Percentiles rank a stretch among this genome's conserved stretches.
These are phyloP conservation scores for Aspergillus sparsus DNA, from an alignment of 495 filamentous ascomycete species.

Conservation along the genomic window DNA sequence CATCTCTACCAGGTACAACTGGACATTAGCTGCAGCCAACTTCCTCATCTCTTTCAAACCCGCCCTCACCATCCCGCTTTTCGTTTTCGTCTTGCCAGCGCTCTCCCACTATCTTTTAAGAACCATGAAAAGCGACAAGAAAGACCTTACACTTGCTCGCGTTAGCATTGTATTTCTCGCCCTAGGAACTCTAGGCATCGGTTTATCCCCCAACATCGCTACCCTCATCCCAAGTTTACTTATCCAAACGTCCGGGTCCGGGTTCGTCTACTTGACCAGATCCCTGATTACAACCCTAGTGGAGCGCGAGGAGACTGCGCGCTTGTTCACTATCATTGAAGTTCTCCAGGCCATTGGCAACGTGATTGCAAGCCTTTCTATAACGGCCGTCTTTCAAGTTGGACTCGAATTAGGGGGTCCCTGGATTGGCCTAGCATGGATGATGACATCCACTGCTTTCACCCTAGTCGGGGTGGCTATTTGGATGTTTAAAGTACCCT, in stretches of 20 bases:
- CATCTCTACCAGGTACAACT: constrained; percentile 57
- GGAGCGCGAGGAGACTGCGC: constrained; percentile 53
- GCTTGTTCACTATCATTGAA: constrained; percentile 58
- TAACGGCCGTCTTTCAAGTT: constrained; percentile 55
- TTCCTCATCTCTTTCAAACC: constrained; percentile 54
- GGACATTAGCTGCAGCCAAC: constrained; percentile 56
- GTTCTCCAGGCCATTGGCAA: constrained; percentile 56
- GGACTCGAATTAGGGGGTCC: constrained; percentile 50
- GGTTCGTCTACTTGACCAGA: constrained; percentile 47
- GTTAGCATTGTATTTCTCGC: constrained; percentile 48
- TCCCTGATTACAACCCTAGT: constrained; percentile 56
- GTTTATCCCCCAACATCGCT: constrained; percentile 42
- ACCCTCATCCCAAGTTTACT: constrained; percentile 47
- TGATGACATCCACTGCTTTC: constrained; percentile 50
- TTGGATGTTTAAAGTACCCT: constrained; percentile 35
- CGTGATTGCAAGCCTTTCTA: constrained; percentile 54
- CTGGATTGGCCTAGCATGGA: constrained; percentile 57
- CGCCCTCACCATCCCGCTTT: constrained; percentile 51
- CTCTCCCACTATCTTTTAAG: constrained; percentile 38
- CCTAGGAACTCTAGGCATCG: constrained; percentile 49
- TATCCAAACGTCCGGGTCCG: constrained; percentile 51
- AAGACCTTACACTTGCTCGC: constrained; percentile 55
- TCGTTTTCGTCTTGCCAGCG: constrained; percentile 51
- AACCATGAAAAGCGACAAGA: constrained; percentile 43
- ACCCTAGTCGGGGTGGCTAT: constrained; percentile 41